phyloP scores from a whole-genome alignment of 805 yeast genomes.

The Jamesozyma lodderae region DNA sequence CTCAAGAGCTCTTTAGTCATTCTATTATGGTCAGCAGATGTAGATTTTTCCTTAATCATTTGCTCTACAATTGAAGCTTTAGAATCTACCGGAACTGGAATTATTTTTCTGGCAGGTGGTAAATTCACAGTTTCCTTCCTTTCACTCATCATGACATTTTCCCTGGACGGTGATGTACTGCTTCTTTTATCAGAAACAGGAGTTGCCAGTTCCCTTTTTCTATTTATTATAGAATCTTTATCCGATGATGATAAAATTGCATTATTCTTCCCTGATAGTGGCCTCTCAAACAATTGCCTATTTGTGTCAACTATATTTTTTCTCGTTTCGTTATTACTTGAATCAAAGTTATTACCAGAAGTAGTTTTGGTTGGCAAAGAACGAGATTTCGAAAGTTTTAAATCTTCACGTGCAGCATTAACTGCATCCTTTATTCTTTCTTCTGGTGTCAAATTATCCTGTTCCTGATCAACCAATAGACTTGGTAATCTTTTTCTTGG shows the following conservation, averaged over 20 bases:
- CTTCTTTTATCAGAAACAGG: not conserved
- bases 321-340: not conserved
- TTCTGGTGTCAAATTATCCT: not conserved
- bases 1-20: conserved; percentile 5
- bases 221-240: not conserved
- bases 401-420: not conserved
- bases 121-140: too few relatives aligned
- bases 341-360: too few relatives aligned
- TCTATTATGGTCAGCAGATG: not conserved
- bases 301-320: not conserved
- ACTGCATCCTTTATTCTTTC: conserved; percentile 2
- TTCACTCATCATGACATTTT: too few relatives aligned
- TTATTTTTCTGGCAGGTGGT: too few relatives aligned
- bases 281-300: too few relatives aligned
- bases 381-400: not conserved
- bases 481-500: conserved; percentile 5
- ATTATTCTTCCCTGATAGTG: too few relatives aligned
- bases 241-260: too few relatives aligned
- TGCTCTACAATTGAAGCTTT: too few relatives aligned
- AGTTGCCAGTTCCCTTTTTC: not conserved
- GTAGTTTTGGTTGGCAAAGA: not conserved
- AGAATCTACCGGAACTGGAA: too few relatives aligned
- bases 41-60: too few relatives aligned
- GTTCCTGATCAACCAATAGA: too few relatives aligned
- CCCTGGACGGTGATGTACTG: too few relatives aligned